phyloP scores from a whole-genome alignment of 2,329 filamentous ascomycete species.

The Rutstroemia sp. region DNA sequence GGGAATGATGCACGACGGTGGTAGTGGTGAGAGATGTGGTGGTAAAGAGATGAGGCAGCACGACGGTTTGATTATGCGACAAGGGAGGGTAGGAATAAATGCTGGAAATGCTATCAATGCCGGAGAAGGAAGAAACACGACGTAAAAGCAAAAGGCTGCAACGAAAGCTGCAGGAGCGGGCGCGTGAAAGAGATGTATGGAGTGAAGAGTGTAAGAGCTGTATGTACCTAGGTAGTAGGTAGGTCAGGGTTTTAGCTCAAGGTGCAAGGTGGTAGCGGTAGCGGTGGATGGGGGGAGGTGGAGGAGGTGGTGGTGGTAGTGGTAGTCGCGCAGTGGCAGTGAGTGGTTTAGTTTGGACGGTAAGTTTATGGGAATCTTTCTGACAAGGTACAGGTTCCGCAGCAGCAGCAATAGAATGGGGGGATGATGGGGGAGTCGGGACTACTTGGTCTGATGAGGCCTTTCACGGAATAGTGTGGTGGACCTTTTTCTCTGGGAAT shows the following conservation, averaged over 20 bases:
- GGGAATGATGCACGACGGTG: slow-evolving; percentile 14
- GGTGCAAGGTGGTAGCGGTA: neutral
- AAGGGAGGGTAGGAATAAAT: slow-evolving; percentile 8
- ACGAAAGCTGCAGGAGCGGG: slow-evolving; percentile 3
- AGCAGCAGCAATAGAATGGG: slow-evolving; percentile 2
- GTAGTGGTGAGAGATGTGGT: neutral
- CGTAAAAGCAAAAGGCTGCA: slow-evolving; percentile 4
- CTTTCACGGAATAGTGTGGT: neutral
- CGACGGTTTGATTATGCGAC: slow-evolving; percentile 4
- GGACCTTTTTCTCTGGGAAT: neutral
- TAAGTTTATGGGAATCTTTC: neutral
- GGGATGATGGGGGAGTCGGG: slow-evolving; percentile 4
- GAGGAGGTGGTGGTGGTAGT: neutral
- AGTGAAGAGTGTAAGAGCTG: slow-evolving; percentile 2
- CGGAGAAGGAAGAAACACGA: slow-evolving; percentile 3
- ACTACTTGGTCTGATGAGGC: neutral
- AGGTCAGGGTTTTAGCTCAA: neutral
- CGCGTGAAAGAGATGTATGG: slow-evolving; percentile 1
- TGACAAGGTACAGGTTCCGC: slow-evolving; percentile 4
- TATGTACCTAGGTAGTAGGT: slow-evolving; percentile 4
- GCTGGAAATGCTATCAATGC: slow-evolving; percentile 9
- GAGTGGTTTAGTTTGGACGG: no score
- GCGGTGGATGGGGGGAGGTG: no score
- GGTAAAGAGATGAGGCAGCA: slow-evolving; percentile 6
- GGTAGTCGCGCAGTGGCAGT: neutral